Evolutionary conservation across 257 asterid species (phyloP).

Genomic region (Euphrasia confusa): DNA sequence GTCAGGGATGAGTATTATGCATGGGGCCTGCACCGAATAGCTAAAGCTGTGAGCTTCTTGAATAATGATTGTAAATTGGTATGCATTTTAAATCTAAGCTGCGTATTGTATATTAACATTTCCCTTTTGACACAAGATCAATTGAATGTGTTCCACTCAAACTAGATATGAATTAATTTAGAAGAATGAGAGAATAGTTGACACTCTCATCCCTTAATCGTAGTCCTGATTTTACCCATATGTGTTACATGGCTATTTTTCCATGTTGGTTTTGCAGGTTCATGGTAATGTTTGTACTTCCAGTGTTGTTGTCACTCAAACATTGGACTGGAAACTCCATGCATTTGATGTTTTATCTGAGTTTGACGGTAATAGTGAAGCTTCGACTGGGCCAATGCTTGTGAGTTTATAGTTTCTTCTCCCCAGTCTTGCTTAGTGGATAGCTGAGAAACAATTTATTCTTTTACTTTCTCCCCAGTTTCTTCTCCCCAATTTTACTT

Average conservation of each 20-base stretch:
- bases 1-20: conserved; percentile 92
- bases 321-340: conserved; percentile 96
- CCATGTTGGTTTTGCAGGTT: conserved; percentile 55
- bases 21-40: conserved; percentile 97
- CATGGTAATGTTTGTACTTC: conserved; percentile 98
- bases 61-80: conserved; percentile 98
- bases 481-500: no score
- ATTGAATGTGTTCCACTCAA: conserved; percentile 8
- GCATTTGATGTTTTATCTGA: conserved; percentile 96
- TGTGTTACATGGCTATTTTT: conserved; percentile 15
- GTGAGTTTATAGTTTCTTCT: conserved; percentile 40
- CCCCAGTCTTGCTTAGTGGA: conserved; percentile 11
- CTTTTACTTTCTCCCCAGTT: conserved; percentile 7
- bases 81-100: conserved; percentile 29
- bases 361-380: conserved; percentile 87
- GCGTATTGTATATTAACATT: conserved; percentile 15
- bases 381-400: conserved; percentile 87
- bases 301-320: conserved; percentile 96
- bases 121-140: conserved; percentile 22
- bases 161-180: conserved; percentile 20
- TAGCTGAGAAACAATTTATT: conserved; percentile 7
- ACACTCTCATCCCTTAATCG: conserved; percentile 8
- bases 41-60: conserved; percentile 98
- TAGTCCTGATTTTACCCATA: conserved; percentile 17
- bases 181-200: conserved; percentile 1